A percentile compares a stretch with the other conserved stretches of the same genome.
These are phyloP conservation scores for Neurospora sp. DNA, from an alignment of 495 filamentous ascomycete species.

Conservation along the genomic window DNA sequence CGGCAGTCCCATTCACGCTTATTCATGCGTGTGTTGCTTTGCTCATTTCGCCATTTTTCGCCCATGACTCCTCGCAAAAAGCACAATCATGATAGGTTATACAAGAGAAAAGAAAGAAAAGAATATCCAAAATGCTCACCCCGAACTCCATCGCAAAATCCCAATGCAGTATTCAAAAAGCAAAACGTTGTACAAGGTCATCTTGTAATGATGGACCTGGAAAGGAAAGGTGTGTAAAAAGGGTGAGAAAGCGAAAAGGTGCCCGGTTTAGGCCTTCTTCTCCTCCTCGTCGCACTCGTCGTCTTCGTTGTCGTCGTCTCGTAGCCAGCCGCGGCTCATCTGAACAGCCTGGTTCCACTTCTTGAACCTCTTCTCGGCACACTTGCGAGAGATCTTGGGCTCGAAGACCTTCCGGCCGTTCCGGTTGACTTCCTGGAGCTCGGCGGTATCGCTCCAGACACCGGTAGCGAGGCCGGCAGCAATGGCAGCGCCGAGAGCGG, in stretches of 20 bases:
- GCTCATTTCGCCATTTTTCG: background rate
- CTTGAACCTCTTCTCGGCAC: constrained; percentile 59
- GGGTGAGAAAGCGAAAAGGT: background rate
- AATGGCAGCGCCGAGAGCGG: constrained; percentile 86
- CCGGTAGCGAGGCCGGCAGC: constrained; percentile 81
- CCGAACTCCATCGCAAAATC: background rate
- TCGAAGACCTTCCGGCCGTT: constrained; percentile 64
- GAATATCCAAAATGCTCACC: background rate
- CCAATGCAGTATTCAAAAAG: background rate
- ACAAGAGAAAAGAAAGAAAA: background rate
- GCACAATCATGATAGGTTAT: background rate
- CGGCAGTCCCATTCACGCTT: background rate
- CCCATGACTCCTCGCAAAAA: background rate
- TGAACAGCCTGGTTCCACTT: constrained; percentile 82
- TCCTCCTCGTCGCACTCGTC: background rate
- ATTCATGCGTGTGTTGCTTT: background rate
- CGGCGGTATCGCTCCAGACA: constrained; percentile 71
- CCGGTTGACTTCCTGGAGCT: constrained; percentile 69
- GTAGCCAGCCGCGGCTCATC: constrained; percentile 80
- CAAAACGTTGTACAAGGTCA: background rate
- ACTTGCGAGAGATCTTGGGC: constrained; percentile 49
- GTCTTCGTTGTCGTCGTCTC: constrained; percentile 7
- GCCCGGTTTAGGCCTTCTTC: background rate
- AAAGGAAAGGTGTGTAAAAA: background rate
- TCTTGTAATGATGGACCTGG: background rate